phyloP scores from a whole-genome alignment of 106 monocot species.

The Iris macrosiphon region DNA sequence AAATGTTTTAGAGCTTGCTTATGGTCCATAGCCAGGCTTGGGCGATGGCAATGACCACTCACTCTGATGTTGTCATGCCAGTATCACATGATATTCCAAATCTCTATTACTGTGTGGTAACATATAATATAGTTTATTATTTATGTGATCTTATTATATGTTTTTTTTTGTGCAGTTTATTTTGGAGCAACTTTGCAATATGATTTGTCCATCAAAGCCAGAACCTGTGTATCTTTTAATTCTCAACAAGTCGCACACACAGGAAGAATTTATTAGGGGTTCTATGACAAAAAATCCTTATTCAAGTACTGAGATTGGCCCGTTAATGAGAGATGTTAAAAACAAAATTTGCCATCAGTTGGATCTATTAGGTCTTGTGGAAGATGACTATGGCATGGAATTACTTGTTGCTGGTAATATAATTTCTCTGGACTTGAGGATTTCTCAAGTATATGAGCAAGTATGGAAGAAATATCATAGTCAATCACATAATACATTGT shows the following conservation, averaged over 20 bases:
- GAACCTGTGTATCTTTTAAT: conserved; percentile 86
- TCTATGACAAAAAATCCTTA: conserved; percentile 99
- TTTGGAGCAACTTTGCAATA: conserved; percentile 95
- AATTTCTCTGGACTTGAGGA: conserved; percentile 92
- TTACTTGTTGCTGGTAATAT: conserved; percentile 95
- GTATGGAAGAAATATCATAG: conserved; percentile 91
- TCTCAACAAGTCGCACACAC: conserved; percentile 93
- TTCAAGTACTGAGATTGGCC: conserved; percentile 86
- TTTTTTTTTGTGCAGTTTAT: conserved; percentile 85
- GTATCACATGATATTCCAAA: too few species aligned
- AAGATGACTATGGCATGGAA: conserved; percentile 98
- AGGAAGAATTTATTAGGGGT: conserved; percentile 98
- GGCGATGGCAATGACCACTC: too few species aligned
- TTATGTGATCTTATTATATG: too few species aligned
- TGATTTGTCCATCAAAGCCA: conserved; percentile 91
- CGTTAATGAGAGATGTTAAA: conserved; percentile 95
- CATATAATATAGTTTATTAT: too few species aligned
- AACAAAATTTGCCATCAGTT: conserved; percentile 98
- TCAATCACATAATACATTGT: conserved; percentile 55
- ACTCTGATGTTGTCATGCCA: too few species aligned
- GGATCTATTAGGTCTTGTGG: conserved; percentile 82
- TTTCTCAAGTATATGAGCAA: conserved; percentile 96
- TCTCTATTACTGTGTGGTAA: too few species aligned
- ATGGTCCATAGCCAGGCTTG: too few species aligned
- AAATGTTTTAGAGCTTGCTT: too few species aligned